Evolutionary conservation across 2,329 filamentous ascomycete species (phyloP), one percentile per base, ranked within the genome.

Genomic region (Penicillium decumbens): DNA sequence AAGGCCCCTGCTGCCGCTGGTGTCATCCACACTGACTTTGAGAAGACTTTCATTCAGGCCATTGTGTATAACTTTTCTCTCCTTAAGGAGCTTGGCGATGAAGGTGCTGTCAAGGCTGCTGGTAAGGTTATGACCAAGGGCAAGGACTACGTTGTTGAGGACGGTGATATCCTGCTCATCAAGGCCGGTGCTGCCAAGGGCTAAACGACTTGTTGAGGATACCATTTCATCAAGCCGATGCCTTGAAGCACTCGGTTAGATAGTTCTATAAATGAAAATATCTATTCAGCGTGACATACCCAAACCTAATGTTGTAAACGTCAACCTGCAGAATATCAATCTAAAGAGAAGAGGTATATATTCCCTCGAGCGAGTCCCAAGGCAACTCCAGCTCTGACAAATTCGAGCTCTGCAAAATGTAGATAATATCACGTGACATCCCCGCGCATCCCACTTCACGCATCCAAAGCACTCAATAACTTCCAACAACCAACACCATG

Each of bases 51-150:
- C 70, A 98, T 98, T 64, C 95, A 98, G 76, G 87, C 80, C 56
- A 81, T 98, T 57, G 90, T 96, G 27, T 97, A 95, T 77, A 97
- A 95, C 77, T 98, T 83, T 75, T 78, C 70, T 24, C 75, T 80
- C 2, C 77, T 98, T 46, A 89, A 86, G 75, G 93, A 97, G 74
- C 77, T 88, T 42, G 92, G 92, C 45, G 89, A 95, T 58, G 93
- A 98, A 77, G 78, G 83, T 23, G 82, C 87, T 60, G 88, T 96
- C 60, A 95, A 91, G 79, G 82, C 92, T 24, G 92, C 92, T 73
- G 93, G 93, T 65, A 98, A 98, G 79, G 73, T 98, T 59, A 88
- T 95, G 85, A 97, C 92, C 51, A 98, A 98, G 80, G 93, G 93
- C 68, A 97, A 97, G 78, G 92, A 97, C 44, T 97, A 98, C 71